These are phyloP conservation scores for Plenodomus lindquistii DNA, from an alignment of 2,329 filamentous ascomycete genomes.

Conservation along the genomic window DNA sequence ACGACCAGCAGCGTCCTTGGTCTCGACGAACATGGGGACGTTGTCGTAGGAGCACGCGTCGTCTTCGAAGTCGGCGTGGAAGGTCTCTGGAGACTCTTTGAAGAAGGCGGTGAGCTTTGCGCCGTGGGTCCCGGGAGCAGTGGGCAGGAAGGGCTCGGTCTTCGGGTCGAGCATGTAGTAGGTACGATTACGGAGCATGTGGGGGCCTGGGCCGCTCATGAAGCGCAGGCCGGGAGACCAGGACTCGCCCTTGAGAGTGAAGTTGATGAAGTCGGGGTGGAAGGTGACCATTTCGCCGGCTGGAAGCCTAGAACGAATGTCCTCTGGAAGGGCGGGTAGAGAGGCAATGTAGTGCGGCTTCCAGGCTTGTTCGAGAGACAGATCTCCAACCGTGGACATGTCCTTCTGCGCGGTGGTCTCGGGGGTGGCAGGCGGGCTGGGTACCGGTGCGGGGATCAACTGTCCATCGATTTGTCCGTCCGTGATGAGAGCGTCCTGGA, in stretches of 20 bases:
- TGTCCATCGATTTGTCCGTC: conserved; percentile 25
- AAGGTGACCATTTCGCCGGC: conserved; percentile 39
- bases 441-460: conserved; percentile 4
- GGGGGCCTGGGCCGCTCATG: conserved; percentile 24
- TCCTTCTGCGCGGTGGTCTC: conserved; percentile 9
- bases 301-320: conserved; percentile 24
- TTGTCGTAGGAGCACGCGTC: conserved; percentile 37
- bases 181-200: conserved; percentile 38
- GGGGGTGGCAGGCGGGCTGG: conserved; percentile 16
- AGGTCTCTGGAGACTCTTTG: conserved; percentile 42
- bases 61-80: conserved; percentile 24
- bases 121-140: conserved; percentile 47
- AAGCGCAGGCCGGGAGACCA: conserved; percentile 50
- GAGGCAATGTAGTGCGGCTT: conserved; percentile 42
- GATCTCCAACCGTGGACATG: conserved; percentile 14
- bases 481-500: conserved; percentile 15
- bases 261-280: conserved; percentile 42
- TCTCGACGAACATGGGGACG: conserved; percentile 49
- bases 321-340: conserved; percentile 25
- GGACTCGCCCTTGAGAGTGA: conserved; percentile 41
- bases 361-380: conserved; percentile 30
- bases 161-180: conserved; percentile 49
- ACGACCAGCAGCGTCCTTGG: neutral
- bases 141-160: conserved; percentile 49
- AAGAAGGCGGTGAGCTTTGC: conserved; percentile 54